Conservation (phyloP, 2,329 filamentous ascomycete species). For the Fusarium fracticaudum region DNA sequence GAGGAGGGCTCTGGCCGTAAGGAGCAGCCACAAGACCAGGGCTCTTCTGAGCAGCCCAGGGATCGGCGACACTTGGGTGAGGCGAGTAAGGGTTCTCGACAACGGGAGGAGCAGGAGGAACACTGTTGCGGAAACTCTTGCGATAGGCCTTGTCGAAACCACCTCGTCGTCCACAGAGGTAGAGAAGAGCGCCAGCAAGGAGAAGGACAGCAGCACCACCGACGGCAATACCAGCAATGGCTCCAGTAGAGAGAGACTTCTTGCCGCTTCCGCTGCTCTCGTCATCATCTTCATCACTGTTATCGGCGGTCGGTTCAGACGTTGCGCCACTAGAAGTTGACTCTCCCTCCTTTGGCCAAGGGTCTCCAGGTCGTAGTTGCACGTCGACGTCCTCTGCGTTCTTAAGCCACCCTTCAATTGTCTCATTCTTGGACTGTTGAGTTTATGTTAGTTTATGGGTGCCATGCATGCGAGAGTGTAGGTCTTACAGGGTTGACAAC, state of each 20-base stretch:
- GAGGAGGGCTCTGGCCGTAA: constrained; percentile 45
- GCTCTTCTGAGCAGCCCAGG: constrained; percentile 36
- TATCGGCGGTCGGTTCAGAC: constrained; percentile 1
- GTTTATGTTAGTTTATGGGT: constrained; percentile 5
- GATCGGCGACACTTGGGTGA: constrained; percentile 17
- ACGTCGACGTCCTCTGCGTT: constrained; percentile 59
- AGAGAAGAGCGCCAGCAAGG: constrained; percentile 57
- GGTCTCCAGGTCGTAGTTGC: constrained; percentile 65
- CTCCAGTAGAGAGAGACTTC: constrained; percentile 50
- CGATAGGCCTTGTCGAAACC: constrained; percentile 44
- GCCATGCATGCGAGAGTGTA: too few relatives aligned
- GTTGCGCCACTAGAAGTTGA: constrained; percentile 25
- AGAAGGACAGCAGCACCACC: constrained; percentile 58
- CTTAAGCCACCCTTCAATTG: constrained; percentile 58
- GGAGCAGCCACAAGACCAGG: constrained; percentile 41
- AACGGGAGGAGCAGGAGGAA: constrained; percentile 18
- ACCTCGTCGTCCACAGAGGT: constrained; percentile 55
- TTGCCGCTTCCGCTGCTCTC: background rate
- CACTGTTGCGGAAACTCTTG: constrained; percentile 37
- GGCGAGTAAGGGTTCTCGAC: constrained; percentile 33
- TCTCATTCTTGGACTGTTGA: constrained; percentile 57
- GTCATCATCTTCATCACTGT: background rate
- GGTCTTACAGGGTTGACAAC: constrained; percentile 73
- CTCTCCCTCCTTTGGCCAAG: constrained; percentile 60
- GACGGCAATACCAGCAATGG: constrained; percentile 69